Evolutionary conservation across 805 yeast species (phyloP).

Genomic region (Nakazawaea laoshanensis): DNA sequence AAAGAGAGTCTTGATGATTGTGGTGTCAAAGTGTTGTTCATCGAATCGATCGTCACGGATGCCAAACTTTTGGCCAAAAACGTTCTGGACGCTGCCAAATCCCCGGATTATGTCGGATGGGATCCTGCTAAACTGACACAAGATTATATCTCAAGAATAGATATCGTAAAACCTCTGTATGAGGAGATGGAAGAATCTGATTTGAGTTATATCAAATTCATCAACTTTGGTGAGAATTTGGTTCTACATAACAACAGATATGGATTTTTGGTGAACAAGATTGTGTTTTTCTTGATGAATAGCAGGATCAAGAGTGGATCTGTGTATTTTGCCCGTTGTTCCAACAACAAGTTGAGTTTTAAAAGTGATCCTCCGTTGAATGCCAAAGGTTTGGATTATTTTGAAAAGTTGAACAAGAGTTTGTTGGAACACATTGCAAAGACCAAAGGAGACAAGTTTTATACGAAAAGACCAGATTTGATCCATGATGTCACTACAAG

Average conservation of each 20-base stretch:
- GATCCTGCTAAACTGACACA: slow-evolving; percentile 62
- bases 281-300: slow-evolving; percentile 88
- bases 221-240: slow-evolving; percentile 83
- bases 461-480: slow-evolving; percentile 12
- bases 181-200: slow-evolving; percentile 48
- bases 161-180: slow-evolving; percentile 58
- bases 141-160: slow-evolving; percentile 71
- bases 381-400: slow-evolving; percentile 61
- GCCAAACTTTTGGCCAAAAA: slow-evolving; percentile 59
- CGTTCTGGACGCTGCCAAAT: slow-evolving; percentile 75
- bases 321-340: slow-evolving; percentile 87
- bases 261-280: slow-evolving; percentile 86
- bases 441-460: slow-evolving; percentile 23
- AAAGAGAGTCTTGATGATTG: slow-evolving; percentile 42
- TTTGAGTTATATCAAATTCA: slow-evolving; percentile 73
- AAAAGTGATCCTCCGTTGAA: slow-evolving; percentile 78
- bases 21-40: slow-evolving; percentile 73
- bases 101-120: slow-evolving; percentile 84
- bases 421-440: slow-evolving; percentile 28
- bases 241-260: slow-evolving; percentile 73
- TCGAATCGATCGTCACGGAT: slow-evolving; percentile 81
- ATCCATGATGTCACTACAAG: slow-evolving; percentile 12
- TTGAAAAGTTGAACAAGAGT: slow-evolving; percentile 54
- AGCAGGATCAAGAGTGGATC: slow-evolving; percentile 80
- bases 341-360: slow-evolving; percentile 47